Base-by-base conservation (phyloP, 768 basidiomycete genomes). In the Tylopilus plumbeoviolaceoides region DNA sequence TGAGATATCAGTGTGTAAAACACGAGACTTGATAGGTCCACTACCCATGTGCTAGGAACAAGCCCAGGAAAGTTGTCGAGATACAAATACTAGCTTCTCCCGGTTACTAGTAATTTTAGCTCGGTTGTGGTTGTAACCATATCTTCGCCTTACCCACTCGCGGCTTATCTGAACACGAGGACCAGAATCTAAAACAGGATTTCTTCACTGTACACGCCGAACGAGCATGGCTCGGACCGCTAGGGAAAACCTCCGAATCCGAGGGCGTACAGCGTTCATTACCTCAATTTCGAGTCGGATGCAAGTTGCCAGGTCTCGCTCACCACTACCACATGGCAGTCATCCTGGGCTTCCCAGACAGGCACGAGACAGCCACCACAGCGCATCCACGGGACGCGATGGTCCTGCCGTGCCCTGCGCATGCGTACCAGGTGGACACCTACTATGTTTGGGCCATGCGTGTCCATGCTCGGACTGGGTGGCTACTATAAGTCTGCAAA, bases 401-500 rank as follows among this genome's bases (percentile, higher is more conserved):
- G 53, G 64, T 52, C 64, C 50, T 58, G 64, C 61, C 56, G 39
- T 58, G 56, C 44, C 46, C 38, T 58, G 42, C 53, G 50, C 56
- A 53, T 52, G 53, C 55, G 51, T 50, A 59, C 62, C 50, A 44
- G 64, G 43, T 49, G n/a, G 47, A 48, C 44, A 49, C 44, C 44
- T 53, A 31, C 63, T 55, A 48, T 59, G 51, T 69, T 67, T 60
- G 33, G 54, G 23, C 41, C 47, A 36, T 61, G 38, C 50, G 25
- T 57, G 52, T 35, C 59, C 68, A 30, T 59, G 57, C 50, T 27
- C 35, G 41, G 41, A 59, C 43, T 51, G 55, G 25, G 48, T 53
- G 58, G 59, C 56, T 68, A 63, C 56, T 66, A 63, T 66, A 63
- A 68, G 38, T 51, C 44, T 33, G 54, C 55, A 47, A 31, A 33